A percentile compares a stretch with the other conserved stretches of the same genome.
Evolutionary conservation across 306 rosid species (phyloP).

Genomic region (Vigna radiata): DNA sequence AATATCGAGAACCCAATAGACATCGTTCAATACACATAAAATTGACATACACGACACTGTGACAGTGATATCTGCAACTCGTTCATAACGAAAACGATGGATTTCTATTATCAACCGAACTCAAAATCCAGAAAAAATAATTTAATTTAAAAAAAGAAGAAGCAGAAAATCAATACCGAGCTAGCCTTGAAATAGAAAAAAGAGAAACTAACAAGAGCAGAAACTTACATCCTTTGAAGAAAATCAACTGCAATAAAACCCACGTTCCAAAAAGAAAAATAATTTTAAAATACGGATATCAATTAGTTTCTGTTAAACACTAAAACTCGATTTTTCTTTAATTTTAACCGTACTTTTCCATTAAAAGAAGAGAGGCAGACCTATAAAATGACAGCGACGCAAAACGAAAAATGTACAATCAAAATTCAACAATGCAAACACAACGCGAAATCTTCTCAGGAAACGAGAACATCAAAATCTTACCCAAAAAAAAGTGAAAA

Average conservation of each 20-base stretch:
- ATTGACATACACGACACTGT: neutral
- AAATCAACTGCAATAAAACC: constrained; percentile 38
- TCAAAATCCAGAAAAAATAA: constrained; percentile 37
- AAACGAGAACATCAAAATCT: constrained; percentile 28
- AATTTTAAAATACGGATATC: neutral
- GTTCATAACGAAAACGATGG: constrained; percentile 35
- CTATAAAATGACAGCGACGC: constrained; percentile 5
- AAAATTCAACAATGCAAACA: neutral
- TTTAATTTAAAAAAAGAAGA: neutral
- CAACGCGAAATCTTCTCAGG: no score
- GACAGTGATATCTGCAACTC: constrained; percentile 23
- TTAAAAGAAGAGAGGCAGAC: neutral
- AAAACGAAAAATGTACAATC: constrained; percentile 39
- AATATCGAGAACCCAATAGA: constrained; percentile 23
- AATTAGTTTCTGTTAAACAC: neutral
- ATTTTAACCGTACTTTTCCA: constrained; percentile 24
- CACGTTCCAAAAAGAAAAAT: constrained; percentile 20
- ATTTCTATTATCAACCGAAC: constrained; percentile 15
- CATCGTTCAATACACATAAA: constrained; percentile 16
- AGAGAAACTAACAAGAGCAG: constrained; percentile 23
- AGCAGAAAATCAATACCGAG: constrained; percentile 8
- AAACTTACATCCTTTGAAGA: constrained; percentile 4
- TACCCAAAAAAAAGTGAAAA: constrained; percentile 15
- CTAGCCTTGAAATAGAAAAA: constrained; percentile 3
- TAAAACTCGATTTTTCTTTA: constrained; percentile 23